Evolutionary conservation across 2,329 filamentous ascomycete genomes (phyloP).

Genomic region (Penicillium paneum): DNA sequence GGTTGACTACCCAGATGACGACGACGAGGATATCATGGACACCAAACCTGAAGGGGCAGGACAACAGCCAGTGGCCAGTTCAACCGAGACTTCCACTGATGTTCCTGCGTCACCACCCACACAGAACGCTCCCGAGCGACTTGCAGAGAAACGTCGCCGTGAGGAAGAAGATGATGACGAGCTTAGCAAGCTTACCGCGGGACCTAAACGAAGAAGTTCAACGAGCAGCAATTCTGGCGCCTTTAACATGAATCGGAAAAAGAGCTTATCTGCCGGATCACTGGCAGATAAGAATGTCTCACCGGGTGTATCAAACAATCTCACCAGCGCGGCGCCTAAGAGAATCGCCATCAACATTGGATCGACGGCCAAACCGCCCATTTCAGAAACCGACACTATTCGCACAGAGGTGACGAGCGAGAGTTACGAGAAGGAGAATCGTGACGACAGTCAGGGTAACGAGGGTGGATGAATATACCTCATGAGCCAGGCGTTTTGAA

Average conservation of each 20-base stretch:
- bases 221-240: constrained; percentile 36
- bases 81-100: constrained; percentile 29
- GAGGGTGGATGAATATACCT: constrained; percentile 18
- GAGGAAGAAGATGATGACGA: constrained; percentile 89
- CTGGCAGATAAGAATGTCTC: constrained; percentile 27
- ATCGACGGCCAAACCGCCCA: constrained; percentile 24
- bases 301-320: constrained; percentile 14
- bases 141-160: constrained; percentile 83
- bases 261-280: constrained; percentile 29
- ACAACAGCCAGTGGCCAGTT: constrained; percentile 21
- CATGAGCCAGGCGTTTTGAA: constrained; percentile 9
- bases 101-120: constrained; percentile 21
- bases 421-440: constrained; percentile 33
- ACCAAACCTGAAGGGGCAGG: constrained; percentile 41
- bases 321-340: constrained; percentile 30
- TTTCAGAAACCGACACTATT: constrained; percentile 15
- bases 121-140: constrained; percentile 58
- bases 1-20: constrained; percentile 90
- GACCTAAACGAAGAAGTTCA: constrained; percentile 47
- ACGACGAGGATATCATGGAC: constrained; percentile 69
- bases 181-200: constrained; percentile 71
- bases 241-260: constrained; percentile 34
- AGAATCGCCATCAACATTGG: constrained; percentile 43
- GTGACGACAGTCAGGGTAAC: constrained; percentile 24
- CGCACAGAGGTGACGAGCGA: constrained; percentile 19